Evolutionary conservation across 768 basidiomycete species (phyloP).

Genomic region (Termitomyces bulborhizus): DNA sequence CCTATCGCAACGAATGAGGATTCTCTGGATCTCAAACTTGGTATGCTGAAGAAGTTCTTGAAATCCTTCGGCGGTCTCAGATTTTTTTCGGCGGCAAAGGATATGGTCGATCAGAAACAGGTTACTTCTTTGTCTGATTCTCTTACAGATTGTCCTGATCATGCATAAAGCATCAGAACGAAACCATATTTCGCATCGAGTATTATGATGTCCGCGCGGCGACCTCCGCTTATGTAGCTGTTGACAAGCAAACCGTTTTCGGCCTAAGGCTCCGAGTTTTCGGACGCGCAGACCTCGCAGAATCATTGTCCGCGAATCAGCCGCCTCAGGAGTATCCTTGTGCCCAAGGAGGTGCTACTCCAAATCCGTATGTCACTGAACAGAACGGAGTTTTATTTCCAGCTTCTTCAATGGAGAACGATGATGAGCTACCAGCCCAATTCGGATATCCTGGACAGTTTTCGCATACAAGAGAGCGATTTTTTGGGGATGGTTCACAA

Average conservation of each 20-base stretch:
- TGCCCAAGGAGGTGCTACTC: not conserved
- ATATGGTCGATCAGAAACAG: conserved; percentile 14
- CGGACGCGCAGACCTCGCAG: conserved; percentile 18
- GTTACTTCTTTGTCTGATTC: conserved; percentile 13
- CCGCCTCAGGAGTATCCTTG: conserved; percentile 1
- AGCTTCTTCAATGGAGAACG: conserved; percentile 7
- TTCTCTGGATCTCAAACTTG: conserved; percentile 15
- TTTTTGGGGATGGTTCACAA: conserved; percentile 19
- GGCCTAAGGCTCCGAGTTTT: conserved; percentile 45
- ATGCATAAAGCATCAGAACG: conserved; percentile 1
- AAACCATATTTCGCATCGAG: conserved; percentile 49
- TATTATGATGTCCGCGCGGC: conserved; percentile 65
- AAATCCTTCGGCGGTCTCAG: conserved; percentile 29
- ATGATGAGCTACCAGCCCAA: conserved; percentile 7
- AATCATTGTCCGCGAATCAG: conserved; percentile 1
- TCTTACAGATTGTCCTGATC: not conserved
- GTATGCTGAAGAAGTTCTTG: conserved; percentile 25
- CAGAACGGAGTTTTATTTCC: conserved; percentile 4
- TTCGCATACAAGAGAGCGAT: conserved; percentile 30
- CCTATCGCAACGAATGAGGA: conserved; percentile 3
- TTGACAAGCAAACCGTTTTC: conserved; percentile 44
- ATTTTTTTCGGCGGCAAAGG: conserved; percentile 18
- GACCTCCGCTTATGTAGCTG: conserved; percentile 38
- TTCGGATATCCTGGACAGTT: conserved; percentile 25
- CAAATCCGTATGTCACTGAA: not conserved